These are phyloP conservation scores for Escovopsis weberi DNA, from an alignment of 2,329 filamentous ascomycete genomes.

Conservation along the genomic window DNA sequence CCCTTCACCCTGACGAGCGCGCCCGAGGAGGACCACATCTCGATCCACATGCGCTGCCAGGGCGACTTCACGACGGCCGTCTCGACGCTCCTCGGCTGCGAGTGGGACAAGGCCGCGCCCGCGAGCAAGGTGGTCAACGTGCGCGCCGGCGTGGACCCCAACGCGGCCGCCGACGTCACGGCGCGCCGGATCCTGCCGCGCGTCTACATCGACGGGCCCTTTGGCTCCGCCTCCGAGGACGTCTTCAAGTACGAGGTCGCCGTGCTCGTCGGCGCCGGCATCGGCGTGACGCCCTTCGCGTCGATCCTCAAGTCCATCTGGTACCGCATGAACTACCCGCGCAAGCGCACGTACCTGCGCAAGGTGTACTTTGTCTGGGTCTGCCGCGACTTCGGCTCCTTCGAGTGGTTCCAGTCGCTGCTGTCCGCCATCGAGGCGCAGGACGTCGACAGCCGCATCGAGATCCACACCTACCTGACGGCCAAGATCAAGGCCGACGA, in stretches of 20 bases:
- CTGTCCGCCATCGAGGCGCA: slow-evolving; percentile 76
- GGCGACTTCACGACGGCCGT: slow-evolving; percentile 66
- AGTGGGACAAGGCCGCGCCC: slow-evolving; percentile 40
- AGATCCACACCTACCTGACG: slow-evolving; percentile 80
- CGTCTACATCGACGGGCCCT: slow-evolving; percentile 73
- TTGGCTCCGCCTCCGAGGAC: slow-evolving; percentile 74
- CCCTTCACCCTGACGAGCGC: slow-evolving; percentile 78
- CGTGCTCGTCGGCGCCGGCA: slow-evolving; percentile 67
- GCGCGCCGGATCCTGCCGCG: slow-evolving; percentile 61
- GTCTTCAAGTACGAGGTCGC: slow-evolving; percentile 81
- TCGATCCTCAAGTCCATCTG: slow-evolving; percentile 84
- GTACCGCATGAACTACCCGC: slow-evolving; percentile 84
- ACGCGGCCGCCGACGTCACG: no score
- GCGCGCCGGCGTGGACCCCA: slow-evolving; percentile 44
- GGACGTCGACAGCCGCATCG: slow-evolving; percentile 69
- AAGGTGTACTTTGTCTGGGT: slow-evolving; percentile 95
- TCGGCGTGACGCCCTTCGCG: slow-evolving; percentile 75
- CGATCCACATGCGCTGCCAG: slow-evolving; percentile 69
- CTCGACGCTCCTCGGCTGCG: slow-evolving; percentile 59
- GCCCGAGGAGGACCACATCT: slow-evolving; percentile 82
- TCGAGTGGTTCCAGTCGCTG: slow-evolving; percentile 80
- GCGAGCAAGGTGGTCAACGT: slow-evolving; percentile 57
- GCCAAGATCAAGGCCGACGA: slow-evolving; percentile 78
- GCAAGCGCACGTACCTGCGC: slow-evolving; percentile 61
- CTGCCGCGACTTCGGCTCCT: slow-evolving; percentile 73